Percentiles rank a stretch among this genome's conserved stretches.
phyloP scores from a whole-genome alignment of 2,329 filamentous ascomycete genomes.

The Microcera coccophila region DNA sequence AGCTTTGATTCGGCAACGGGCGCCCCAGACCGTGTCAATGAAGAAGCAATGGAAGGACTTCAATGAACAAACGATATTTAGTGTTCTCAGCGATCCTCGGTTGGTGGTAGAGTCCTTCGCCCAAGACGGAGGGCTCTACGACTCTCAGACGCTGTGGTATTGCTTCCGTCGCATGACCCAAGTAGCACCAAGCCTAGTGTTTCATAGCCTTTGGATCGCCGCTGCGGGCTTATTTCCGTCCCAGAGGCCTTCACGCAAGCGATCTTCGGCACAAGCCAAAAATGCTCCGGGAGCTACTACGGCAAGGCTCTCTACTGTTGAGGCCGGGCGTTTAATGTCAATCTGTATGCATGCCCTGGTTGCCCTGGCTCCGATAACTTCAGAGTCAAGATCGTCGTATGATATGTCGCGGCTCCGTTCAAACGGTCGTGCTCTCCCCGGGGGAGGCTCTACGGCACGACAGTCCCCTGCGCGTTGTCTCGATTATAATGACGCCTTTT shows the following conservation, averaged over 20 bases:
- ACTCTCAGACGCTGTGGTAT: slow-evolving; percentile 61
- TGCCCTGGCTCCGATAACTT: slow-evolving; percentile 51
- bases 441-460: slow-evolving; percentile 42
- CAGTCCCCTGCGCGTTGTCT: slow-evolving; percentile 51
- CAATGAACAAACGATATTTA: slow-evolving; percentile 61
- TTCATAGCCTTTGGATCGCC: slow-evolving; percentile 63
- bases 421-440: slow-evolving; percentile 48
- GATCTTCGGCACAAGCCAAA: slow-evolving; percentile 29
- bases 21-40: slow-evolving; percentile 8
- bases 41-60: slow-evolving; percentile 55
- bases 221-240: slow-evolving; percentile 56
- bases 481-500: slow-evolving; percentile 60
- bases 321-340: slow-evolving; percentile 52
- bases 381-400: slow-evolving; percentile 46
- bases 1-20: slow-evolving; percentile 11
- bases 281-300: slow-evolving; percentile 7
- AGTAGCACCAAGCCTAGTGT: slow-evolving; percentile 54
- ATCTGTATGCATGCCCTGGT: slow-evolving; percentile 62
- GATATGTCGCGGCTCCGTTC: slow-evolving; percentile 60
- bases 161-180: slow-evolving; percentile 58
- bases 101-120: slow-evolving; percentile 56
- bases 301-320: slow-evolving; percentile 41
- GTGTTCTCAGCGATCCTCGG: slow-evolving; percentile 56
- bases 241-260: slow-evolving; percentile 42
- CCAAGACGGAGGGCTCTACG: slow-evolving; percentile 47